Base-by-base conservation (phyloP, 1,139 yeast species). In the Yamadazyma sp. region DNA sequence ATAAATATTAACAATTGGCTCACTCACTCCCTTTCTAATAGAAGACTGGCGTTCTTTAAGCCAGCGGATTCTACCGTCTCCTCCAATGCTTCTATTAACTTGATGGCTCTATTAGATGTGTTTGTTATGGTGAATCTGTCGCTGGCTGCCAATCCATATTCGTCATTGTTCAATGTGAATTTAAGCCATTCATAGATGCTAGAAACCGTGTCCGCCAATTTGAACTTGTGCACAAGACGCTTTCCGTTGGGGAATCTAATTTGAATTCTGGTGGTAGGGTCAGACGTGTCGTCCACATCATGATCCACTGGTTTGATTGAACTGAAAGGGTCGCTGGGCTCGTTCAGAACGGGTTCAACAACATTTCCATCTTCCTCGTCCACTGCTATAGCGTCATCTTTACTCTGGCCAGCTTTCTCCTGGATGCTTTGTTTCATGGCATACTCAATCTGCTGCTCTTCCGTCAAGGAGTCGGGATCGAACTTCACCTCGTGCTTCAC, bases 171-270 rank as follows among this genome's bases (percentile, higher is more conserved):
- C 25, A 76, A 67, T 34, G 83, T 82, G 56, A 69, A 86, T 27
- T 92, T 70, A 12, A 70, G 67, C 53, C 77, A 70, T 42, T 55
- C 55, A 47, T 56, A 69, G 6, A 71, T 43, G 3, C 43, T 39
- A 8, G 45, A 46, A 0, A 94, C 86, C 4, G 70, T 62, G 48
- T 84, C 94, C 4, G 64, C 55, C 8, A 75, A 52, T 11, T 62
- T 63, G 52, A 92, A 86, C 47, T 88, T 76, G 42, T 88, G 82
- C n/a, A 92, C 83, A 11, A 84, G 64, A 45, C 97, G 70, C 39
- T 82, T 76, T 16, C 97, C 97, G 52, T 85, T 89, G 13, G 94
- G 95, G 31, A 88, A 77, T 42, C 97, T 73, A 15, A 94, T 74
- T 60, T 92, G 98, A 17, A 94, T 76, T 51, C 98, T 70, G 1